Base-by-base conservation (phyloP, 225 moss, liverwort and hornwort species). In the Marchantia paleacea region DNA sequence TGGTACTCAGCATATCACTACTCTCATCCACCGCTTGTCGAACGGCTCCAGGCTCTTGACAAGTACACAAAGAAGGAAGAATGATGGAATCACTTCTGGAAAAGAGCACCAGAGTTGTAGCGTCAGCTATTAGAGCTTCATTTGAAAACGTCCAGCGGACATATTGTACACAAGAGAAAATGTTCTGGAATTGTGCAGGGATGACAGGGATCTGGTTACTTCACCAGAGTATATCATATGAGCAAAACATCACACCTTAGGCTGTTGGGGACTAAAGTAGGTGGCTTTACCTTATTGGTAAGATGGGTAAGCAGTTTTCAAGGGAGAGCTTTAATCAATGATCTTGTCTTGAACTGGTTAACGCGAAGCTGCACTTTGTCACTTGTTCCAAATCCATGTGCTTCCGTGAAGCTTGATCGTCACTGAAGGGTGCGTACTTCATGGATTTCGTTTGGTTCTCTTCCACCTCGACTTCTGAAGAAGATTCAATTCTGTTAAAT, bases 1-100 rank as follows among this genome's bases (percentile, higher is more conserved):
- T 94, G 94, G 96, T 96, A 96, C 75, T 94, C 96, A 20, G 96
- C 96, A 0, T 99, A 95, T 69, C 99, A 99, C 80, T 99, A 95
- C 78, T 99, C 99, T 26, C 99, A 99, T 85, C 99, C 99, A 55
- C 99, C 99, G 25, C 92, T 95, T 9, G 95, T 99, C 25, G 95
- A 95, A 85, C 85, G 99, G 66, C 83, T 99, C 82, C 92, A 99
- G 90, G 95, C 99, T 25, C 90, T 99, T 47, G 99, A 95, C 39
- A 87, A 87, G 51, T 80, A 73, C 52, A 52, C 87, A 31, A 95
- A 92, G 86, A 99, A 99, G 74, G 75, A 78, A 72, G 83, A 85
- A 63, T 85, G 78, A 87, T 49, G 12, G 48, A 71, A 28, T 13
- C 30, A 30, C 25, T 14, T 30, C 39, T 29, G 54, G 26, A 55